phyloP scores from a whole-genome alignment of 331 rosid genomes.

The Spiraea crenata region DNA sequence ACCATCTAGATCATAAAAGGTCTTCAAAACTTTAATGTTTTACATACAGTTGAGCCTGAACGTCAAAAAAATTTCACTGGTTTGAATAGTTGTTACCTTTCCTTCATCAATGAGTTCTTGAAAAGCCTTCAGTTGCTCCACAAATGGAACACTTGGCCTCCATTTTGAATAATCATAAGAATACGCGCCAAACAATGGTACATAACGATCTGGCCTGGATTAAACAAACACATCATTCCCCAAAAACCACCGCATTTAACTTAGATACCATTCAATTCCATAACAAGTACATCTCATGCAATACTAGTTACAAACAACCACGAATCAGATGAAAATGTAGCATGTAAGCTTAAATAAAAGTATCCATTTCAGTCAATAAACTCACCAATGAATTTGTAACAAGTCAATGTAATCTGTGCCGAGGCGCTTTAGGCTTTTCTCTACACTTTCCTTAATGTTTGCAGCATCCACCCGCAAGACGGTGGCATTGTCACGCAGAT shows the following conservation, averaged over 20 bases:
- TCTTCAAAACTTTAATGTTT: neutral
- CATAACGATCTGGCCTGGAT: slow-evolving; percentile 93
- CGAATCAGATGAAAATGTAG: neutral
- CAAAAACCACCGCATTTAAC: slow-evolving; percentile 14
- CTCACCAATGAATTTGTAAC: slow-evolving; percentile 94
- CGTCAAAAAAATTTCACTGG: neutral
- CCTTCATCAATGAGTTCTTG: slow-evolving; percentile 87
- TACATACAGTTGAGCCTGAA: neutral
- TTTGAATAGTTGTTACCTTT: slow-evolving; percentile 49
- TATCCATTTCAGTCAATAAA: neutral
- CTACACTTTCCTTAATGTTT: slow-evolving; percentile 86
- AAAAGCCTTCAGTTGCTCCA: slow-evolving; percentile 84
- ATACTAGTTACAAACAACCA: neutral
- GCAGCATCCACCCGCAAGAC: slow-evolving; percentile 73
- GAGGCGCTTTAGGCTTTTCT: slow-evolving; percentile 91
- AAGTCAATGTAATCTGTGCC: slow-evolving; percentile 90
- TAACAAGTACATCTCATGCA: neutral
- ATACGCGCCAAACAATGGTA: slow-evolving; percentile 59
- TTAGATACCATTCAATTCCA: neutral
- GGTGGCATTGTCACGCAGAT: slow-evolving; percentile 64
- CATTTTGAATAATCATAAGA: slow-evolving; percentile 66
- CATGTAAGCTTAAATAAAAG: neutral
- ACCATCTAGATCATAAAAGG: neutral
- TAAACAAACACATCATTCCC: slow-evolving; percentile 17
- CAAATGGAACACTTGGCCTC: slow-evolving; percentile 93